Conservation (phyloP, 139 green algal genomes). For the Nannochloris sp. region DNA sequence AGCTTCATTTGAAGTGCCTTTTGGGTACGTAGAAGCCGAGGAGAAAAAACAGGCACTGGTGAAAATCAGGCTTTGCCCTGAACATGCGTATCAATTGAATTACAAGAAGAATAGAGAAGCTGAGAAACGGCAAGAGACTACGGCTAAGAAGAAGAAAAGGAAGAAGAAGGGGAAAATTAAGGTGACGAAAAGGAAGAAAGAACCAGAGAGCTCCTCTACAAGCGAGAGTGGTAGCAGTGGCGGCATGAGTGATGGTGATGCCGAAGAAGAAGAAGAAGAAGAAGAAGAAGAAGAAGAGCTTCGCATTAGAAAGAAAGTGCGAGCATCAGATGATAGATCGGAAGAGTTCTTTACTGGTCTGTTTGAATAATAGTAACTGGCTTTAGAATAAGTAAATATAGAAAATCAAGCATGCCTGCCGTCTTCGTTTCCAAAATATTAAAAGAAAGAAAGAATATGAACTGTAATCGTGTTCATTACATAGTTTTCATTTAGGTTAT, state of each 20-base stretch:
- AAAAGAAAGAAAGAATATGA: too few relatives aligned
- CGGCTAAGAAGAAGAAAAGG: not conserved
- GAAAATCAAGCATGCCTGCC: too few relatives aligned
- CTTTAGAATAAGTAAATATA: too few relatives aligned
- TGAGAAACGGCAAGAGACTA: not conserved
- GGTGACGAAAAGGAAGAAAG: not conserved
- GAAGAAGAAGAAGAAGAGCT: not conserved
- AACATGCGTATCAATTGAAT: conserved; percentile 77
- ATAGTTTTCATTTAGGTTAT: too few relatives aligned
- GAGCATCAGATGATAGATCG: not conserved
- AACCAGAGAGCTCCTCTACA: not conserved
- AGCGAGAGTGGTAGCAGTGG: too few relatives aligned
- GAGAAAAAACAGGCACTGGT: conserved; percentile 66
- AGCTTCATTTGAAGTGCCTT: conserved; percentile 77
- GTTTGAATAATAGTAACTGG: conserved; percentile 36
- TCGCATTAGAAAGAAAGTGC: not conserved
- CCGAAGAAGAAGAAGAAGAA: not conserved
- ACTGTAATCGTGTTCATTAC: too few relatives aligned
- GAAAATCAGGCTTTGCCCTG: conserved; percentile 59
- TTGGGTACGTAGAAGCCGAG: conserved; percentile 75
- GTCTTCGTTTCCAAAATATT: too few relatives aligned
- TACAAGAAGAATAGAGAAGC: conserved; percentile 47
- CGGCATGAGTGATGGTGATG: not conserved
- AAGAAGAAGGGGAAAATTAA: not conserved
- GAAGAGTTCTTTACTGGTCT: conserved; percentile 24